Base-by-base conservation (phyloP, 306 rosid species). In the Ormosia emarginata region DNA sequence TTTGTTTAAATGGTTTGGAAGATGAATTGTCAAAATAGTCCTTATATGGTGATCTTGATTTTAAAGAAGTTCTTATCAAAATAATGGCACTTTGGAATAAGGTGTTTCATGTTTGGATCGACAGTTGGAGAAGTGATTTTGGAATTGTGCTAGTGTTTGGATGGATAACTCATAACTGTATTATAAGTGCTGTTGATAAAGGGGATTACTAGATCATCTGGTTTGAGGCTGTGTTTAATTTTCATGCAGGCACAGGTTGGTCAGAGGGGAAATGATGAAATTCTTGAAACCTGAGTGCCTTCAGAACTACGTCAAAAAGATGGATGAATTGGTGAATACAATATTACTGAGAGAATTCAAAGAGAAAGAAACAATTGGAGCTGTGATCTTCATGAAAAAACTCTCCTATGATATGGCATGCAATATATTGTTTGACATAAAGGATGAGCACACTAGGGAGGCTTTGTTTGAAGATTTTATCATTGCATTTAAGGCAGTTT, bases 281-380 rank as follows among this genome's bases (percentile, higher is more conserved):
- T 85, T 89, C 85, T 83, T 89, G 77, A 89, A 89, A 84, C 85
- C 88, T 7, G 88, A 85, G 67, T 81, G 89, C 34, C 86, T 87
- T 65, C 89, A 87, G 14, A 89, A 87, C 50, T 83, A 83, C 58
- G 84, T 85, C 10, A 69, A 75, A 63, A 39, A 67, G 74, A 89
- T 80, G 89, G 92, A 89, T 71, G 83, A 81, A 40, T 78, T 89
- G 36, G 87, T 62, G 33, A 71, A 34, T 46, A 58, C 36, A 64
- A 14, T 24, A 78, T 62, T 87, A 32, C 9, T 61, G 8, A 75
- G 10, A 79, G 85, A 85, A 81, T 33, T 80, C 30, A 75, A 79
- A 85, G 83, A 71, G 56, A 75, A 59, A 2, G 81, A 87, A 72
- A 85, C 83, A 15, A 78, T 81, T 39, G 83, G 67, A 73, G 86